Evolutionary conservation across 495 filamentous ascomycete species (phyloP).

Genomic region (Aspergillus ostianus): DNA sequence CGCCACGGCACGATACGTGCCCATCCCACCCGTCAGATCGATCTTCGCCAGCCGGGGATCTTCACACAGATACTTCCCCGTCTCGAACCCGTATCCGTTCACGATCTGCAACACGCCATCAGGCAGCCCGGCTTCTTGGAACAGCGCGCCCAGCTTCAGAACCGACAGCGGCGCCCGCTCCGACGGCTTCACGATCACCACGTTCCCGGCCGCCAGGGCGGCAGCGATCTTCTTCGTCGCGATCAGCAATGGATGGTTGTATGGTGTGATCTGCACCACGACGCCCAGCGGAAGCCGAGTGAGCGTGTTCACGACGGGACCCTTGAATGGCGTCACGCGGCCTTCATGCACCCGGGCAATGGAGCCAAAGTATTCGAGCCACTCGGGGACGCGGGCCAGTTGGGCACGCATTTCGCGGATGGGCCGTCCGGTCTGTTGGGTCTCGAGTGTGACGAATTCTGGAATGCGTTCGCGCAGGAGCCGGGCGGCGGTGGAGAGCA

Average conservation of each 20-base stretch:
- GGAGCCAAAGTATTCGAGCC: slow-evolving; percentile 64
- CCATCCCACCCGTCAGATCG: slow-evolving; percentile 59
- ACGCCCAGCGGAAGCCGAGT: slow-evolving; percentile 61
- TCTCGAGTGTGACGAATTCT: slow-evolving; percentile 54
- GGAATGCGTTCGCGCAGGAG: slow-evolving; percentile 50
- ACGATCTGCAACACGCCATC: slow-evolving; percentile 59
- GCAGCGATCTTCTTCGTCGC: slow-evolving; percentile 63
- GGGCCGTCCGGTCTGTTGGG: slow-evolving; percentile 59
- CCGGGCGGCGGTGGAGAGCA: slow-evolving; percentile 54
- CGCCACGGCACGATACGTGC: slow-evolving; percentile 46
- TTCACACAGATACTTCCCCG: slow-evolving; percentile 54
- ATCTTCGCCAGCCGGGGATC: slow-evolving; percentile 56
- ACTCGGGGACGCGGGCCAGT: slow-evolving; percentile 58
- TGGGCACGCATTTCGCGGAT: slow-evolving; percentile 66
- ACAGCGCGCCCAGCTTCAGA: slow-evolving; percentile 47
- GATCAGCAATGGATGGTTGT: slow-evolving; percentile 64
- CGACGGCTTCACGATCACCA: slow-evolving; percentile 60
- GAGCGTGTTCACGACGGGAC: slow-evolving; percentile 60
- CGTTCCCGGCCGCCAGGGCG: slow-evolving; percentile 61
- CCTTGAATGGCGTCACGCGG: slow-evolving; percentile 57
- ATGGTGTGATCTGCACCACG: slow-evolving; percentile 63
- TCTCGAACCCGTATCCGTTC: slow-evolving; percentile 50
- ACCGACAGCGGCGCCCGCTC: slow-evolving; percentile 60
- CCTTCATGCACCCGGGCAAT: slow-evolving; percentile 60
- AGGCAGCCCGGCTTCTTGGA: slow-evolving; percentile 54